Evolutionary conservation across 768 basidiomycete species (phyloP).

Genomic region (Leccinum disarticulatum): DNA sequence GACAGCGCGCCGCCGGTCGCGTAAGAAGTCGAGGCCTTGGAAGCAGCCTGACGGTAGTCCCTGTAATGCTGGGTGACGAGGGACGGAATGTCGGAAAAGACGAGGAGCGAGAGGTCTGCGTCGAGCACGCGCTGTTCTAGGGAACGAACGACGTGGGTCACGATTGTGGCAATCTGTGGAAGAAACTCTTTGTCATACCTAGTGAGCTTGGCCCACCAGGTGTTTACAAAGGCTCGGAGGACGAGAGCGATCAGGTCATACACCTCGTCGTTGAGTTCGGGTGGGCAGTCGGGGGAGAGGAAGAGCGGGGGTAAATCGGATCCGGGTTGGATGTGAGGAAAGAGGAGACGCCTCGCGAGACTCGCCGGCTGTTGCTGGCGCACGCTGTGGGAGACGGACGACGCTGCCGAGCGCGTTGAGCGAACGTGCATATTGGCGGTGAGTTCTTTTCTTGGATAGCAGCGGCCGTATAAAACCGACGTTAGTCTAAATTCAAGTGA

Average conservation of each 20-base stretch:
- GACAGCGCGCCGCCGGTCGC: slow-evolving; percentile 63
- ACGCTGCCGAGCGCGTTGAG: slow-evolving; percentile 26
- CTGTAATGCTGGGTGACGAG: slow-evolving; percentile 73
- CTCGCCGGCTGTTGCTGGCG: slow-evolving; percentile 33
- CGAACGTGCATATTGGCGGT: neutral
- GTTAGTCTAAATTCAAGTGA: neutral
- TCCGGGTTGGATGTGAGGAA: slow-evolving; percentile 48
- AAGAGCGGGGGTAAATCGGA: slow-evolving; percentile 56
- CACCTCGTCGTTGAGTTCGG: slow-evolving; percentile 52
- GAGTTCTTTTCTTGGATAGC: neutral
- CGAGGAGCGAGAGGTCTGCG: slow-evolving; percentile 58
- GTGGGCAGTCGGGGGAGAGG: slow-evolving; percentile 39
- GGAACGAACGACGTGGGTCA: slow-evolving; percentile 55
- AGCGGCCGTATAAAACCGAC: slow-evolving; percentile 26
- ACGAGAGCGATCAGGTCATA: slow-evolving; percentile 82
- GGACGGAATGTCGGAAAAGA: slow-evolving; percentile 61
- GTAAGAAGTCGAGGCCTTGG: slow-evolving; percentile 68
- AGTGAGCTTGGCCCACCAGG: slow-evolving; percentile 85
- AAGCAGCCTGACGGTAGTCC: slow-evolving; percentile 70
- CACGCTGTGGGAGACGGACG: slow-evolving; percentile 19
- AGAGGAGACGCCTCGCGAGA: slow-evolving; percentile 61
- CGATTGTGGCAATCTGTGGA: slow-evolving; percentile 62
- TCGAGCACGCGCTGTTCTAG: slow-evolving; percentile 58
- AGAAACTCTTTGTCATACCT: slow-evolving; percentile 83
- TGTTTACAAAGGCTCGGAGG: slow-evolving; percentile 73